A percentile compares a stretch with the other conserved stretches of the same genome.
These are phyloP conservation scores for Suillus lakei DNA, from an alignment of 768 basidiomycete species.

Conservation along the genomic window DNA sequence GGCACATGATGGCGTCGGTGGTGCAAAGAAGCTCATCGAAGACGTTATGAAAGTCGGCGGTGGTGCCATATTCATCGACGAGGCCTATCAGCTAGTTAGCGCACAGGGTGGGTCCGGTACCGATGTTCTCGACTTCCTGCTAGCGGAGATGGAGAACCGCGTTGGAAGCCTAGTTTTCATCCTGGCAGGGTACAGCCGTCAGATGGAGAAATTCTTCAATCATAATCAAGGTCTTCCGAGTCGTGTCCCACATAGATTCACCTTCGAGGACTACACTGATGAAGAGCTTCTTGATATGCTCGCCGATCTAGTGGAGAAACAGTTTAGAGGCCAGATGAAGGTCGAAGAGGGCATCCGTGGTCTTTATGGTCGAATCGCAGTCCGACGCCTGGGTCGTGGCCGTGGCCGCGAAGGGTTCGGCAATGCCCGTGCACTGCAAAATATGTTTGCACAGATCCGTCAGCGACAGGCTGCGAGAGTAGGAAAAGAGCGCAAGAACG, in stretches of 20 bases:
- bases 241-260: conserved; percentile 59
- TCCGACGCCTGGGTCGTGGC: conserved; percentile 57
- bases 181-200: conserved; percentile 63
- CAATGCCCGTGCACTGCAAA: conserved; percentile 60
- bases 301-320: conserved; percentile 44
- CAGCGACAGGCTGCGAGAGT: conserved; percentile 56
- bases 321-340: conserved; percentile 50
- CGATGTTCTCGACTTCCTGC: conserved; percentile 64
- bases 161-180: conserved; percentile 65
- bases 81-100: conserved; percentile 64
- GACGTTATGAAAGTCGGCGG: conserved; percentile 52
- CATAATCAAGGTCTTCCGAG: conserved; percentile 67
- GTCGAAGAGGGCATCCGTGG: conserved; percentile 38
- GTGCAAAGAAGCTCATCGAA: conserved; percentile 52
- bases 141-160: conserved; percentile 72
- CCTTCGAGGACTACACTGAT: conserved; percentile 61
- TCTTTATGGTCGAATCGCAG: conserved; percentile 49
- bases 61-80: conserved; percentile 66
- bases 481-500: conserved; percentile 40
- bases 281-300: conserved; percentile 56
- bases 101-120: conserved; percentile 48
- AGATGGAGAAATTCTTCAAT: conserved; percentile 75
- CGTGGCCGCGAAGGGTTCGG: conserved; percentile 61
- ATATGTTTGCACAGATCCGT: conserved; percentile 44
- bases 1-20: conserved; percentile 56